Base-by-base conservation (phyloP, 2,329 filamentous ascomycete species). In the Penicillium sp. region DNA sequence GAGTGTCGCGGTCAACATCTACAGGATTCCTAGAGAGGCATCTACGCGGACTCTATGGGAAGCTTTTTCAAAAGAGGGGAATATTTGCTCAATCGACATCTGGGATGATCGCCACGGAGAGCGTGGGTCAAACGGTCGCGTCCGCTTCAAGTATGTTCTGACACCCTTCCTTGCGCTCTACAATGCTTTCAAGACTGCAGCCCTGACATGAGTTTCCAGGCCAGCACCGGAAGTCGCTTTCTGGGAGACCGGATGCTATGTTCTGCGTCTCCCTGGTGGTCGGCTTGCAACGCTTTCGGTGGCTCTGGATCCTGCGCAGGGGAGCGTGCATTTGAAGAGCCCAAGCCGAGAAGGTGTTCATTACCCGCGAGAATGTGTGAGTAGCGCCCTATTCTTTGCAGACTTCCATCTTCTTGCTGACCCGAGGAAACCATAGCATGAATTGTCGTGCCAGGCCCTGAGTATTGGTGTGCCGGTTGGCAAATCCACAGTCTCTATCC, bases 381-480 rank as follows among this genome's bases (percentile, higher is more conserved):
- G 69, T 59, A 12, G 4, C 11, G 25, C 38, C 28, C 2, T 9
- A 8, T 1, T 9, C 26, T 11, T 13, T 13, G 3, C 6, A 18
- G 3, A 6, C 9, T 18, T 33, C 18, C 4, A 18, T 18, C 18
- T 18, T 18, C 13, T 37, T 18, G 9, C 47, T 38, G 28, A 44
- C 9, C 4, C 5, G 12, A 13, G 26, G 4, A 27, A 7, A 33
- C 5, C 12, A 38, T 1, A 45, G 18, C 66, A 78, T 64, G 71
- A 61, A 12, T 53, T 82, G 1, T 58, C 64, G 1, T 71, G 77
- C 3, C 57, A 62, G 1, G 70, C 68, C 0, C 59, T 90, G 1
- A 76, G 81, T 13, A 85, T 90, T 55, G 86, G 87, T 0, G 71
- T 81, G 36, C 74, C 82, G 67, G 57, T 76, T 1, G 67, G 74